Base-by-base conservation (phyloP, 108 stramenopile species). In the Seminavis robusta region DNA sequence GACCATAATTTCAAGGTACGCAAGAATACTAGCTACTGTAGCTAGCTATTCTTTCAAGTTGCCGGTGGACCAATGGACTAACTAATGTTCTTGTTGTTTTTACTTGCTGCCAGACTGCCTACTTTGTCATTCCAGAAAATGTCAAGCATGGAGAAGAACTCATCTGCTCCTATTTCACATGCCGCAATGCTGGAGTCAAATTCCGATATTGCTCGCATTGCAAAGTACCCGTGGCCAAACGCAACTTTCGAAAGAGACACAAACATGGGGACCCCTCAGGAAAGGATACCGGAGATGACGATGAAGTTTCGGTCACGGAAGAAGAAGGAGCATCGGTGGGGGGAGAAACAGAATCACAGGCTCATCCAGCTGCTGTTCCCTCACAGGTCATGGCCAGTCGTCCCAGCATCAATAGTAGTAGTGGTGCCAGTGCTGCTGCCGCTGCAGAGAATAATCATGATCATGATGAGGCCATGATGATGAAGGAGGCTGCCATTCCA, bases 81-180 rank as follows among this genome's bases (percentile, higher is more conserved):
- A 11, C 51, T 33, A 15, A 2, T 54, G 15, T 38, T 4, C 52
- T 38, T 34, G 36, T 54, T 21, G 20, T 38, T 38, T 33, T 38
- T 61, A 30, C 4, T 47, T 56, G 9, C 29, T 19, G 10, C 9
- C 29, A 86, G 81, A 82, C 89, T 21, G 84, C 89, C 10, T 87
- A 86, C 71, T 90, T 90, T 68, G 76, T 90, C 47, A 85, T 90
- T 31, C 77, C 85, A 15, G 89, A 90, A 61, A 72, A 81, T 52
- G 76, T 80, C 25, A 81, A 86, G 47, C 90, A 92, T 44, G 90
- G 90, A 5, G 90, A 83, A 60, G 86, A 92, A 32, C 73, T 92
- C 17, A 74, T 85, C 16, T 92, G 90, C 56, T 88, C 90, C 0
- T 85, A 86, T 48, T 83, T 78, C 52, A 71, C 86, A 0, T 92